Conservation (phyloP, 2,329 filamentous ascomycete species). For the Trichoderma koningiopsis region DNA sequence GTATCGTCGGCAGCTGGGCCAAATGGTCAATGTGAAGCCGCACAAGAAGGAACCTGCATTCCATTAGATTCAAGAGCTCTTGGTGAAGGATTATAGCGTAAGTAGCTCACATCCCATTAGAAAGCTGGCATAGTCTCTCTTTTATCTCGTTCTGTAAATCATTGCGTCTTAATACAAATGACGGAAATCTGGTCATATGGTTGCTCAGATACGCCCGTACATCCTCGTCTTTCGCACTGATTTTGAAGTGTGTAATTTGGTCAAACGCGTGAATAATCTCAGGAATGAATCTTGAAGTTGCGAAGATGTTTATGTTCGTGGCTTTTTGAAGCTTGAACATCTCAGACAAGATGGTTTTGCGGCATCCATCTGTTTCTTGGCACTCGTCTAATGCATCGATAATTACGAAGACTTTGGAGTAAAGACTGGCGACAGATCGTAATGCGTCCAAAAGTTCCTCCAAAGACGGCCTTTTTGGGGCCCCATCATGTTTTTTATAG, state of each 20-base stretch:
- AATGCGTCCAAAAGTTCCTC: neutral
- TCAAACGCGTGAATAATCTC: neutral
- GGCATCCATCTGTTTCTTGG: neutral
- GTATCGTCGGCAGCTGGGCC: neutral
- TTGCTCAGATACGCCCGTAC: neutral
- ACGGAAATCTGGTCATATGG: neutral
- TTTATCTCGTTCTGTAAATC: neutral
- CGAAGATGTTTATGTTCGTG: neutral
- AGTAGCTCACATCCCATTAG: constrained; percentile 3
- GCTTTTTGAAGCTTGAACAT: neutral
- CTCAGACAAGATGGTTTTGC: neutral
- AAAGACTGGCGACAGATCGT: neutral
- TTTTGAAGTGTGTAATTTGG: neutral
- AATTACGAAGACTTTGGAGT: constrained; percentile 3
- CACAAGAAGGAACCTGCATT: constrained; percentile 8
- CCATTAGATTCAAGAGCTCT: neutral
- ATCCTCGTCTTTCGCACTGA: constrained; percentile 16
- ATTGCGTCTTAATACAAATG: neutral
- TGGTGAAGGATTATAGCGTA: too few relatives aligned
- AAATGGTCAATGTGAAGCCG: neutral
- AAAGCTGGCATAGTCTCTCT: neutral
- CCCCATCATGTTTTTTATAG: neutral
- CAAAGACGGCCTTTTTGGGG: neutral
- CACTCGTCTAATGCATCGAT: constrained; percentile 24
- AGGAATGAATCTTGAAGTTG: constrained; percentile 28